Evolutionary conservation across 2,329 filamentous ascomycete species (phyloP), one percentile per base, ranked within the genome.

Genomic region (Aspergillaceae sp.): DNA sequence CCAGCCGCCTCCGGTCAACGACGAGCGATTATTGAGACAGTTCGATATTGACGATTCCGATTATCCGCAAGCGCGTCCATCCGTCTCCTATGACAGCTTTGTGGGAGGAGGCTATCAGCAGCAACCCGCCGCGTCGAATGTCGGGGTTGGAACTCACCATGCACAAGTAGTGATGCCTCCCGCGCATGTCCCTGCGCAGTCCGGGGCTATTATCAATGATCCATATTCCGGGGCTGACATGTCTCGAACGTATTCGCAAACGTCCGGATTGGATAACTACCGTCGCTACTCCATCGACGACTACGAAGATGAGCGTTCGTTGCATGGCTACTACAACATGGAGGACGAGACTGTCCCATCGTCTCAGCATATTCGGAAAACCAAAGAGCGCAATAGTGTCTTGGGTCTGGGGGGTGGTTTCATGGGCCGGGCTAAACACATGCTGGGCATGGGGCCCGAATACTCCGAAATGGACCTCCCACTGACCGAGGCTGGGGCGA

Each of bases 401-500:
- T 70, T 97, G 59, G 81, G 83, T 55, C 70, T 97, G 60, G 90
- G 91, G 50, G 90, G 91, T 50, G 90, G 91, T 11, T 72, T 97
- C 50, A 74, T 96, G 60, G 92, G 90, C 40, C 83, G 79, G 60
- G 85, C 91, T 37, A 97, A 94, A 74, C 90, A 86, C 64, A 88
- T 86, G 76, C 72, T 98, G 50, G 91, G 92, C 44, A 89, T 95
- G 82, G 84, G 81, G 7, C 76, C 78, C n/a, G 56, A 84, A 52
- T 97, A 98, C 68, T 96, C 91, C 32, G 92, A 97, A 70, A 98
- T 98, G 92, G 91, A 98, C 64, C 75, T 98, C 45, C 92, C 92
- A 9, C 74, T 98, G 67, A 97, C 91, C 4, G 88, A 97, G 64
- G 72, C 84, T 41, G 79, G 75, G 44, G 77, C 75, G 41, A 71